Percentiles rank a stretch among this genome's conserved stretches.
phyloP scores from a whole-genome alignment of 1,139 yeast genomes.

The Kurtzmaniella quercitrusa region DNA sequence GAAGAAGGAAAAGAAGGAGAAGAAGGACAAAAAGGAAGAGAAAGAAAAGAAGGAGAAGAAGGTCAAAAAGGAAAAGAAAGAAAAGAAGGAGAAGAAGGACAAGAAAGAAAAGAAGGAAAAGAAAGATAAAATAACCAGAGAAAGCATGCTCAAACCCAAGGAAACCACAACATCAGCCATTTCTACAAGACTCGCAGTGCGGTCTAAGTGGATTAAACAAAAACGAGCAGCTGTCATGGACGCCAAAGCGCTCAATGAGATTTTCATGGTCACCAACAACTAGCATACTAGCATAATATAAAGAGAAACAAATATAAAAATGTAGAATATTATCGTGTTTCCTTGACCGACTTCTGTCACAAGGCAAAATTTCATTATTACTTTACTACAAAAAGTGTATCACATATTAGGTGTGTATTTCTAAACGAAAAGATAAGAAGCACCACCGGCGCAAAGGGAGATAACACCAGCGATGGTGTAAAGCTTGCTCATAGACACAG shows the following conservation, averaged over 20 bases:
- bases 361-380: too few relatives aligned
- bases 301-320: not conserved
- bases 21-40: slow-evolving; percentile 16
- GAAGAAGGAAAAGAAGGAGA: slow-evolving; percentile 14
- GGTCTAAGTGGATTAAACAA: slow-evolving; percentile 84
- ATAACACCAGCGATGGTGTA: slow-evolving; percentile 28
- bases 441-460: slow-evolving; percentile 38
- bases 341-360: not conserved
- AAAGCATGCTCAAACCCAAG: slow-evolving; percentile 36
- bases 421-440: slow-evolving; percentile 30
- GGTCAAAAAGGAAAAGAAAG: slow-evolving; percentile 7
- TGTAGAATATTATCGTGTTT: slow-evolving; percentile 1
- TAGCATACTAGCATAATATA: slow-evolving; percentile 12
- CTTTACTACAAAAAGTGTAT: not conserved
- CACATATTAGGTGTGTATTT: slow-evolving; percentile 1
- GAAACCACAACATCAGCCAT: slow-evolving; percentile 27
- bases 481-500: slow-evolving; percentile 28
- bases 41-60: slow-evolving; percentile 18
- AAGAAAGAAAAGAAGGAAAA: slow-evolving; percentile 6
- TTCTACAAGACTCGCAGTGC: slow-evolving; percentile 66
- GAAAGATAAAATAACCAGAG: slow-evolving; percentile 22
- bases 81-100: slow-evolving; percentile 8
- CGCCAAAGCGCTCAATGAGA: slow-evolving; percentile 82
- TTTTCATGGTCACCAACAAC: slow-evolving; percentile 70
- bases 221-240: slow-evolving; percentile 91